A percentile compares a stretch with the other conserved stretches of the same genome.
Evolutionary conservation across 768 basidiomycete species (phyloP).

Genomic region (Hericium alpestre): DNA sequence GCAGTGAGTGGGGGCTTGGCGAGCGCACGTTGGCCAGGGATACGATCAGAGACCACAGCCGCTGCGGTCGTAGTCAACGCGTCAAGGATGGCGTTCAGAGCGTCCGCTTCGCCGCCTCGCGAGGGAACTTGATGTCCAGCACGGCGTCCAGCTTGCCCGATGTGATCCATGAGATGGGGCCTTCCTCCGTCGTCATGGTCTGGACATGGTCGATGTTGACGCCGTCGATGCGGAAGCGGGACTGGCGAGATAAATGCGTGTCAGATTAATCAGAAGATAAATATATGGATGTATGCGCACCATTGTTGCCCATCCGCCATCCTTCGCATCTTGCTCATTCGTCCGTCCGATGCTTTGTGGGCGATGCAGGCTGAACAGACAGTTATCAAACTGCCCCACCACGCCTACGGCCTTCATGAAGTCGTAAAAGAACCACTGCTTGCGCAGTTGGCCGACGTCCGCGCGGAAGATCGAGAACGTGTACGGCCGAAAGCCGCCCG

Average conservation of each 20-base stretch:
- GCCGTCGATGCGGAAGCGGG: conserved; percentile 92
- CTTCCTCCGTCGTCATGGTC: conserved; percentile 66
- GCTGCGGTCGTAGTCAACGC: conserved; percentile 62
- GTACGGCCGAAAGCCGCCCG: conserved; percentile 83
- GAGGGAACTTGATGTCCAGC: conserved; percentile 94
- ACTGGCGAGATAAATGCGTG: conserved; percentile 32
- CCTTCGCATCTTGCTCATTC: conserved; percentile 73
- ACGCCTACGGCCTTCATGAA: conserved; percentile 84
- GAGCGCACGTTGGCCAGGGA: conserved; percentile 79
- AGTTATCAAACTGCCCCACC: conserved; percentile 97
- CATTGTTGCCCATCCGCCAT: conserved; percentile 52
- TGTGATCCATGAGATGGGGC: conserved; percentile 95
- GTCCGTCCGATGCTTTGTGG: conserved; percentile 93
- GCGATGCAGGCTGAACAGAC: conserved; percentile 89
- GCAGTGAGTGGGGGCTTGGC: conserved; percentile 78
- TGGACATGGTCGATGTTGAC: conserved; percentile 94
- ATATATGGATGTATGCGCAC: not conserved
- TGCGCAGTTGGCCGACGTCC: conserved; percentile 71
- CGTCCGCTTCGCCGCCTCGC: conserved; percentile 59
- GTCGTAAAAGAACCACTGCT: conserved; percentile 94
- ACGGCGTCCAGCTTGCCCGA: conserved; percentile 96
- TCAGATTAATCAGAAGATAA: not conserved
- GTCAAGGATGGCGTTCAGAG: conserved; percentile 81
- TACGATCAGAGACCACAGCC: conserved; percentile 45
- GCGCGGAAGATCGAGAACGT: conserved; percentile 91